Evolutionary conservation across 2,329 filamentous ascomycete genomes (phyloP).

Genomic region (Neurospora sp.): DNA sequence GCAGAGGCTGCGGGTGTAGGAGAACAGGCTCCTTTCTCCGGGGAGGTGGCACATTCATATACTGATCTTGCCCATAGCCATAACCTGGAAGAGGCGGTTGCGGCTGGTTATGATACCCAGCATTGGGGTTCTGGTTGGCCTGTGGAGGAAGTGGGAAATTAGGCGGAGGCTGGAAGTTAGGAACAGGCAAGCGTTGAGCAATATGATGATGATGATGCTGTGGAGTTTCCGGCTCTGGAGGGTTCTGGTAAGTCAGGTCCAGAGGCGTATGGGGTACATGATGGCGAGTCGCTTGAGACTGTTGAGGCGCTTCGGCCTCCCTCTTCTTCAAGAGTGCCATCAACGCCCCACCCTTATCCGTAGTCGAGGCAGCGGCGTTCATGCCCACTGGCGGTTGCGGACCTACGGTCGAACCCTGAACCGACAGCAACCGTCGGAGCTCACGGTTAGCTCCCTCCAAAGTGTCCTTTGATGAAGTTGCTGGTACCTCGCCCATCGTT

Average conservation of each 20-base stretch:
- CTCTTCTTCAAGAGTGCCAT: conserved; percentile 42
- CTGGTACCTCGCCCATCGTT: conserved; percentile 19
- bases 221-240: conserved; percentile 45
- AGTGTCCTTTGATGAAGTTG: conserved; percentile 32
- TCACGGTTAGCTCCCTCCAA: conserved; percentile 42
- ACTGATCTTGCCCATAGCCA: conserved; percentile 13
- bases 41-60: conserved; percentile 17
- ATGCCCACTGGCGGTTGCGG: conserved; percentile 25
- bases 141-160: conserved; percentile 35
- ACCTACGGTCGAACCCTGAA: conserved; percentile 43
- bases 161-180: conserved; percentile 37
- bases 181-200: conserved; percentile 35
- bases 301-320: conserved; percentile 17
- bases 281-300: conserved; percentile 8
- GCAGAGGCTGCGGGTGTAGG: conserved; percentile 40
- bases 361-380: conserved; percentile 10
- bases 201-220: conserved; percentile 41
- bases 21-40: conserved; percentile 20
- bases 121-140: conserved; percentile 14
- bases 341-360: conserved; percentile 41
- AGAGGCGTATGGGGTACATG: conserved; percentile 40
- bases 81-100: conserved; percentile 6
- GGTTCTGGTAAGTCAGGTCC: conserved; percentile 41
- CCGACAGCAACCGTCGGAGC: conserved; percentile 44
- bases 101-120: conserved; percentile 15